Percentiles rank a stretch among this genome's conserved stretches.
These are phyloP conservation scores for Batkoa obscura DNA, from an alignment of 371 early-diverging fungal species.

Conservation along the genomic window DNA sequence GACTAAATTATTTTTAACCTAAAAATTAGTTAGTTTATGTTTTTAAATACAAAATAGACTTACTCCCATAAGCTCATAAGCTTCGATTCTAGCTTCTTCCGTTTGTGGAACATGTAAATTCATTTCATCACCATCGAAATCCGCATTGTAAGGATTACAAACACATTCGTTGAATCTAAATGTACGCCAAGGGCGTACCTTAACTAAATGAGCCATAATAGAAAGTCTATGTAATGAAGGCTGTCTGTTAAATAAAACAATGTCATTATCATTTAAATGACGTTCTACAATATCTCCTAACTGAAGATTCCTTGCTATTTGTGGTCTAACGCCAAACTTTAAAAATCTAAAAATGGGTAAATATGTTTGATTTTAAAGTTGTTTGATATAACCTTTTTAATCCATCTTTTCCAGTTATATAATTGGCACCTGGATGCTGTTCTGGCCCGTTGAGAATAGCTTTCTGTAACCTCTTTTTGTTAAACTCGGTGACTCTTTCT, in stretches of 20 bases:
- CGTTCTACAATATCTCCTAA: constrained; percentile 95
- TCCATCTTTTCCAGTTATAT: constrained; percentile 36
- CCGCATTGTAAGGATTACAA: constrained; percentile 98
- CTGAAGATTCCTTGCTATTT: constrained; percentile 49
- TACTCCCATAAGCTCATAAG: constrained; percentile 91
- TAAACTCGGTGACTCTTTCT: constrained; percentile 80
- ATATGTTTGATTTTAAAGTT: neutral
- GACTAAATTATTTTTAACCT: constrained; percentile 85
- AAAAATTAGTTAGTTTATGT: neutral
- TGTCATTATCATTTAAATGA: constrained; percentile 90
- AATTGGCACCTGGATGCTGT: constrained; percentile 93
- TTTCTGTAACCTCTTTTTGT: constrained; percentile 62
- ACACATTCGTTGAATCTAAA: constrained; percentile 99
- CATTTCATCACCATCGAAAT: constrained; percentile 99
- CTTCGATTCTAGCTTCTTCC: constrained; percentile 96
- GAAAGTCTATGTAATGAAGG: constrained; percentile 97
- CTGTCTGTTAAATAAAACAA: constrained; percentile 99
- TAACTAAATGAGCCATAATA: constrained; percentile 98
- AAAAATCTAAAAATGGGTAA: constrained; percentile 30
- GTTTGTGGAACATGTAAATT: constrained; percentile 99
- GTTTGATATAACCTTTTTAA: constrained; percentile 32
- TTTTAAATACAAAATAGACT: constrained; percentile 2
- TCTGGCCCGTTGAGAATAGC: constrained; percentile 85
- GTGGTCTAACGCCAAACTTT: constrained; percentile 55
- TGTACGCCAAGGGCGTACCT: constrained; percentile 92